Evolutionary conservation across 2,329 filamentous ascomycete genomes (phyloP), one percentile per base, ranked within the genome.

Genomic region (Emericellopsis cladophorae): DNA sequence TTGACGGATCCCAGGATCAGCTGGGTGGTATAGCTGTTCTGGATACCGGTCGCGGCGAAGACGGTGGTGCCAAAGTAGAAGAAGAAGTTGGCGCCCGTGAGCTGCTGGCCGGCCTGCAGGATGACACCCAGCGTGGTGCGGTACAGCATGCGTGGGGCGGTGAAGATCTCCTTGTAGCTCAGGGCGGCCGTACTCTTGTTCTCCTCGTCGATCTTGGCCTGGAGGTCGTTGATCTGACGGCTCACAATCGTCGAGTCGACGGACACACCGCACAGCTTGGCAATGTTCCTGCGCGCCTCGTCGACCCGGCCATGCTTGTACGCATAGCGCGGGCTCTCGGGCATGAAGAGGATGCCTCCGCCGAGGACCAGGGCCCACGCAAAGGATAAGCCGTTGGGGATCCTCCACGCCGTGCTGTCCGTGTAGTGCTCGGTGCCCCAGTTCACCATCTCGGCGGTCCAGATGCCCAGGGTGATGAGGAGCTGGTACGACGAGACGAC

Each of bases 1-100:
- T 85, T 85, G 51, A 85, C 79, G 1, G 70, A 75, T 9, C 72
- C 72, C 16, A 83, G 68, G 44, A 84, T 80, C 49, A 84, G 78
- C 51, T 81, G 76, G 1, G 78, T 84, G 40, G 78, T 62, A 50
- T 80, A 84, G 39, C 71, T 73, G 61, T 86, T 75, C 45, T 52
- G 58, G 23, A 85, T 68, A 48, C 81, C 81, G 2, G 78, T 78
- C 2, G 78, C 69, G 12, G 66, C 54, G 58, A 86, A 85, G 48
- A 84, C 76, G 4, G 75, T 80, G 33, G 72, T 76, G 21, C 72
- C 72, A 51, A 79, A 83, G 57, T 76, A 76, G 57, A 81, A 81
- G 63, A 77, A 80, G 59, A 76, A 81, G 59, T 81, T 81, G 44
- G 73, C 76, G 26, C 80, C 80, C 1, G 78, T 82, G 2, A 84